These are phyloP conservation scores for Tuber magnatum DNA, from an alignment of 495 filamentous ascomycete species.

Conservation along the genomic window DNA sequence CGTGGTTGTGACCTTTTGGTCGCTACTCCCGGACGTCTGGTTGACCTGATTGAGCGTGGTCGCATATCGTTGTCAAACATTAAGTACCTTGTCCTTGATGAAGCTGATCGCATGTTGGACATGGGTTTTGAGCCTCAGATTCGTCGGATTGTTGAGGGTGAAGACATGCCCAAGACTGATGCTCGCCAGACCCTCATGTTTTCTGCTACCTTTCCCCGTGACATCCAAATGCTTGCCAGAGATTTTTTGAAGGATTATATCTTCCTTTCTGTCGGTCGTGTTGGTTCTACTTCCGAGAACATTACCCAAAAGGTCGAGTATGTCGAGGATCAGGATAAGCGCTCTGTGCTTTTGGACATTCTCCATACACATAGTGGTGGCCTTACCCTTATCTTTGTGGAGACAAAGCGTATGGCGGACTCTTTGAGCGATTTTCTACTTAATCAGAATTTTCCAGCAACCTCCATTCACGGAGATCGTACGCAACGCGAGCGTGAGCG, in stretches of 20 bases:
- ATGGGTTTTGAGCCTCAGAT: conserved; percentile 99
- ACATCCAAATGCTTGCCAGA: conserved; percentile 96
- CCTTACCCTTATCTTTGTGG: conserved; percentile 94
- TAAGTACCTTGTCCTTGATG: conserved; percentile 98
- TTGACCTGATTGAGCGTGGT: conserved; percentile 96
- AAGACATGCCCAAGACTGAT: conserved; percentile 86
- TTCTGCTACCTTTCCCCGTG: conserved; percentile 95
- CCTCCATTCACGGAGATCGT: conserved; percentile 94
- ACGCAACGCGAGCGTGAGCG: conserved; percentile 98
- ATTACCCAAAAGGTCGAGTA: conserved; percentile 99
- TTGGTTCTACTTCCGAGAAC: conserved; percentile 99
- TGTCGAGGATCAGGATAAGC: conserved; percentile 94
- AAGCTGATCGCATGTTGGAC: conserved; percentile 99
- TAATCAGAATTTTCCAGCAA: conserved; percentile 97
- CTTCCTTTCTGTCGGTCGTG: conserved; percentile 96
- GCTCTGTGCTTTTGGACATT: conserved; percentile 92
- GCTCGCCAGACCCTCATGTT: conserved; percentile 98
- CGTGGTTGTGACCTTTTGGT: conserved; percentile 96
- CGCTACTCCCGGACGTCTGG: conserved; percentile 91
- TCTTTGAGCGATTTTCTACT: conserved; percentile 94
- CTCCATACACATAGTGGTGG: conserved; percentile 89
- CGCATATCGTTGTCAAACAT: conserved; percentile 93
- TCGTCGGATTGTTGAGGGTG: conserved; percentile 92
- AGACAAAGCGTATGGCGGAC: conserved; percentile 99
- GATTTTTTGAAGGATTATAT: conserved; percentile 93